Evolutionary conservation across 495 filamentous ascomycete species (phyloP).

Genomic region (Penicillium longicatenatum): DNA sequence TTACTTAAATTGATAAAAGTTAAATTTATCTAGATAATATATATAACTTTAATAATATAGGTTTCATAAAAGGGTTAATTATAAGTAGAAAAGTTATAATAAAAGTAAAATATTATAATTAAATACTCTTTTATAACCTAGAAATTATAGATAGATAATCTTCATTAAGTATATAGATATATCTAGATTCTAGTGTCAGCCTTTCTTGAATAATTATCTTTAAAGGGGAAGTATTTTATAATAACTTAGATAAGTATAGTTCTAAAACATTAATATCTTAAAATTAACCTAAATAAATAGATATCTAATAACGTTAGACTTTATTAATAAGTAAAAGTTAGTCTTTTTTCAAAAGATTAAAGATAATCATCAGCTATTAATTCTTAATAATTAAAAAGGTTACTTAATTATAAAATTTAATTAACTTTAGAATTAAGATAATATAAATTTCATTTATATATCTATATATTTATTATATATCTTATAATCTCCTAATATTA

Average conservation of each 20-base stretch:
- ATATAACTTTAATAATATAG: neutral
- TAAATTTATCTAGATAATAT: neutral
- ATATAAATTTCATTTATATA: too few relatives aligned
- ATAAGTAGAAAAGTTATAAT: neutral
- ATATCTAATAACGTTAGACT: neutral
- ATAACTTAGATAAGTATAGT: neutral
- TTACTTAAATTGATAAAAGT: neutral
- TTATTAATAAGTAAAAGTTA: neutral
- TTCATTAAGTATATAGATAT: slow-evolving; percentile 1
- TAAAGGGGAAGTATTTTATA: neutral
- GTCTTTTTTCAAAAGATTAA: neutral
- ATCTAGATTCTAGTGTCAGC: neutral
- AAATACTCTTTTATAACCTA: neutral
- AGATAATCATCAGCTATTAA: neutral
- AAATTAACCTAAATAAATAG: neutral
- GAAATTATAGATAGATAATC: slow-evolving; percentile 1
- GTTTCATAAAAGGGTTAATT: neutral
- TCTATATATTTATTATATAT: too few relatives aligned
- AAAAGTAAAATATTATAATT: neutral
- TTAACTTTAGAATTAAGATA: neutral
- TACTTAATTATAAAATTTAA: neutral
- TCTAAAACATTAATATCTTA: neutral
- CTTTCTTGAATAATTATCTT: neutral
- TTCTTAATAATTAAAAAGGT: neutral
- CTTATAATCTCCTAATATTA: too few relatives aligned